Base-by-base conservation (phyloP, 768 basidiomycete species). In the Macrocybe gigantea region DNA sequence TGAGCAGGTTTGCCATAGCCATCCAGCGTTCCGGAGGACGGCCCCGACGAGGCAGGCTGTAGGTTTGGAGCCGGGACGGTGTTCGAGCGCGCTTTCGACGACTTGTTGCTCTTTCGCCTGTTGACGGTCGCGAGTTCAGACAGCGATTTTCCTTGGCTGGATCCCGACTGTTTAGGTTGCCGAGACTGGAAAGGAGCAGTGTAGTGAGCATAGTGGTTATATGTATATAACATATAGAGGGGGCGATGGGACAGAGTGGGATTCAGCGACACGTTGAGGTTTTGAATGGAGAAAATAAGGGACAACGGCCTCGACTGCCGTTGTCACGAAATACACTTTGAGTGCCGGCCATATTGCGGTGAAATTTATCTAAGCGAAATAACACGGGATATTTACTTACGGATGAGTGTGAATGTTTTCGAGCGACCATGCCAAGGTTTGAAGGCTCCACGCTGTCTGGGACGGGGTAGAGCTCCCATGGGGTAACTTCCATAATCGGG, bases 71-170 rank as follows among this genome's bases (percentile, higher is more conserved):
- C 41, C 30, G 60, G 50, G 22, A 61, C 44, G 35, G 57, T 48
- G 13, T 53, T 54, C 8, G 55, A 55, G 41, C 55, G 59, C 29
- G 53, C 41, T 34, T 54, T 58, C 30, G 55, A 36, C 29, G 57
- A 34, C 53, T 66, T 68, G 2, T 60, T 67, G 35, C 65, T 65
- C 47, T 66, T 70, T 36, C 68, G 67, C 36, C 63, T 55, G 11
- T 60, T 59, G 30, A 64, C 49, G 8, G 67, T 56, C 14, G 61
- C 58, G 30, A 63, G 33, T 7, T 67, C 66, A 6, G 61, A 41
- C 37, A 60, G 45, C 7, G 51, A 49, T 51, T 58, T 64, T 43
- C 49, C 51, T 37, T 50, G 54, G 35, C 31, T 7, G 22, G n/a
- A 13, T 44, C 30, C 29, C 8, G 29, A 11, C 7, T 34, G 32